A percentile compares a stretch with the other conserved stretches of the same genome.
Conservation (phyloP, 208 protist species). For the Crithidia brevicula region DNA sequence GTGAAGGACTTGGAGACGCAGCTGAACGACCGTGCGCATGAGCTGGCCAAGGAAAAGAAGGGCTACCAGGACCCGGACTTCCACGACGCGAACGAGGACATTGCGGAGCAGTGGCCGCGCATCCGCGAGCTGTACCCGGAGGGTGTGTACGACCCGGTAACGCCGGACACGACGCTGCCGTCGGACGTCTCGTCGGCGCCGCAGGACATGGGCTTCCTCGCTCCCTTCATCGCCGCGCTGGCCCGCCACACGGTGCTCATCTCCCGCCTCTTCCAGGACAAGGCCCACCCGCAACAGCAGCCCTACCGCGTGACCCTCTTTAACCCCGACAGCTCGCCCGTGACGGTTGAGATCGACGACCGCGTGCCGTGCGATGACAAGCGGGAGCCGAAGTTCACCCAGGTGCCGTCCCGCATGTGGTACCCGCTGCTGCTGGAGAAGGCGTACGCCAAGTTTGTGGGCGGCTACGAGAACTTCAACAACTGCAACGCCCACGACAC, state of each 20-base stretch:
- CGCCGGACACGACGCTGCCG: constrained; percentile 55
- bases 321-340: constrained; percentile 72
- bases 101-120: constrained; percentile 76
- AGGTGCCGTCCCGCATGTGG: constrained; percentile 67
- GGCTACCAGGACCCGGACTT: constrained; percentile 83
- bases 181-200: constrained; percentile 63
- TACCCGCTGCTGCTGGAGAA: constrained; percentile 90
- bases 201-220: constrained; percentile 63
- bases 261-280: constrained; percentile 70
- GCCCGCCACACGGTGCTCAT: constrained; percentile 66
- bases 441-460: constrained; percentile 92
- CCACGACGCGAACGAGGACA: constrained; percentile 66
- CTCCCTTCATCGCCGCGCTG: constrained; percentile 79
- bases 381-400: constrained; percentile 78
- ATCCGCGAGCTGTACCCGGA: constrained; percentile 83
- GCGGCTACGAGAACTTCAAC: constrained; percentile 81
- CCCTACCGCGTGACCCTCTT: constrained; percentile 81
- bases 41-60: constrained; percentile 64
- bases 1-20: constrained; percentile 58
- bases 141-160: constrained; percentile 59
- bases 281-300: constrained; percentile 63
- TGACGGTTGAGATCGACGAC: constrained; percentile 78
- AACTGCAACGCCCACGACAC: constrained; percentile 85
- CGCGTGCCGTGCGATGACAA: constrained; percentile 73
- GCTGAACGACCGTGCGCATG: constrained; percentile 47